Evolutionary conservation across 2,329 filamentous ascomycete genomes (phyloP).

Genomic region (Mycogone perniciosa): DNA sequence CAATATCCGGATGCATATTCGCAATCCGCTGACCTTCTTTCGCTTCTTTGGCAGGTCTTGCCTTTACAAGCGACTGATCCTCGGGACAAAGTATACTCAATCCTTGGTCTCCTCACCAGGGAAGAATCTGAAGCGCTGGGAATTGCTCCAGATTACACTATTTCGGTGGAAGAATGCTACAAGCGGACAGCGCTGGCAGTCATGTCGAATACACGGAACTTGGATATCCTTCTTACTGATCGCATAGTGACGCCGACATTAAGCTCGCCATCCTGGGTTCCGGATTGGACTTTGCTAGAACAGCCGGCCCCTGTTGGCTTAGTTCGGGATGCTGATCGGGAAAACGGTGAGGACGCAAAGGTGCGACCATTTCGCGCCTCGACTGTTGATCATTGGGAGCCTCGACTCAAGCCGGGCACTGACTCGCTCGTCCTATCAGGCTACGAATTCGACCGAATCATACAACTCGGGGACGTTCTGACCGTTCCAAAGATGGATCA

Average conservation of each 20-base stretch:
- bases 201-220: slow-evolving; percentile 2
- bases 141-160: slow-evolving; percentile 4
- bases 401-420: not conserved
- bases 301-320: not conserved
- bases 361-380: slow-evolving; percentile 3
- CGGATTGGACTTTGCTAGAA: not conserved
- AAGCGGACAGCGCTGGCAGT: not conserved
- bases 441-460: slow-evolving; percentile 5
- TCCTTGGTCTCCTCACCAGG: slow-evolving; percentile 2
- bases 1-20: not conserved
- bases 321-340: not conserved
- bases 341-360: not conserved
- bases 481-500: not conserved
- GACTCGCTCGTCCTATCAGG: slow-evolving; percentile 1
- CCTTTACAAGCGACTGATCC: slow-evolving; percentile 2
- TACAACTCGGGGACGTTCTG: slow-evolving; percentile 1
- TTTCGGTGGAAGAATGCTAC: slow-evolving; percentile 7
- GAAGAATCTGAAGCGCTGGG: not conserved
- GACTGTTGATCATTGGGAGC: not conserved
- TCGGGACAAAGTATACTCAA: slow-evolving; percentile 6
- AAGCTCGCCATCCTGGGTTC: not conserved
- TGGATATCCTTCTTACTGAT: slow-evolving; percentile 6
- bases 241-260: not conserved
- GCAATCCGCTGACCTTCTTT: slow-evolving; percentile 1
- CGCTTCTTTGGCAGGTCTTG: slow-evolving; percentile 2